A percentile compares a stretch with the other conserved stretches of the same genome.
These are phyloP conservation scores for Biscogniauxia sp. DNA, from an alignment of 2,329 filamentous ascomycete genomes.

Conservation along the genomic window DNA sequence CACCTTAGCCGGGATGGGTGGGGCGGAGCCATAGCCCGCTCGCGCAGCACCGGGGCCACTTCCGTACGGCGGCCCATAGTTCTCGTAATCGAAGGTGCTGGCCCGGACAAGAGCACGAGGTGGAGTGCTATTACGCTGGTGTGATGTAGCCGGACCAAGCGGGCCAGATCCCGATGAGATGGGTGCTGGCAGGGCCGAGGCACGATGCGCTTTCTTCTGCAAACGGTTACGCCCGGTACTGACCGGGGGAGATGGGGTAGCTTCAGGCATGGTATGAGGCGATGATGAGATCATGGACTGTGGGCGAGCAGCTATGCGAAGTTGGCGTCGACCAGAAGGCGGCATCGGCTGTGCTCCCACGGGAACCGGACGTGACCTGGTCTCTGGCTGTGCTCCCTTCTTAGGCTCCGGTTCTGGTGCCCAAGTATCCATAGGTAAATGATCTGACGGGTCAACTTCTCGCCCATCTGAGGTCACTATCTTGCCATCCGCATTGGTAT, in stretches of 20 bases:
- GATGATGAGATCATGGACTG: constrained; percentile 44
- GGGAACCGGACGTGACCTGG: constrained; percentile 44
- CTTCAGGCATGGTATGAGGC: constrained; percentile 28
- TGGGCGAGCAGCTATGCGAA: constrained; percentile 50
- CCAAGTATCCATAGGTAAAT: constrained; percentile 74
- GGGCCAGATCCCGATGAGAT: constrained; percentile 45
- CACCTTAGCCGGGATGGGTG: constrained; percentile 70
- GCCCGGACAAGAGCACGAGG: constrained; percentile 45
- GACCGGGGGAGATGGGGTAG: constrained; percentile 34
- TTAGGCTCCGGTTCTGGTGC: constrained; percentile 72
- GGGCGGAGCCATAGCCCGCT: constrained; percentile 39
- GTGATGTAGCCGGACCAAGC: constrained; percentile 51
- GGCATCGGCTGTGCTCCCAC: constrained; percentile 54
- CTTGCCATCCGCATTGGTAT: constrained; percentile 59
- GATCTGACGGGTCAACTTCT: constrained; percentile 77
- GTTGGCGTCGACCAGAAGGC: constrained; percentile 47
- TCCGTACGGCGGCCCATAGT: constrained; percentile 43
- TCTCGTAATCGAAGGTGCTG: constrained; percentile 56
- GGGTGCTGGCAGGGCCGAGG: constrained; percentile 40
- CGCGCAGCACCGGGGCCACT: constrained; percentile 26
- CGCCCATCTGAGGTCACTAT: constrained; percentile 74
- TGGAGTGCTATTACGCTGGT: constrained; percentile 49
- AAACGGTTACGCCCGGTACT: constrained; percentile 54
- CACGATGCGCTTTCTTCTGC: constrained; percentile 60
- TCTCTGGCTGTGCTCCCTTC: constrained; percentile 30